A percentile compares a stretch with the other conserved stretches of the same genome.
phyloP scores from a whole-genome alignment of 2,329 filamentous ascomycete genomes.

The Xylaria sp. region DNA sequence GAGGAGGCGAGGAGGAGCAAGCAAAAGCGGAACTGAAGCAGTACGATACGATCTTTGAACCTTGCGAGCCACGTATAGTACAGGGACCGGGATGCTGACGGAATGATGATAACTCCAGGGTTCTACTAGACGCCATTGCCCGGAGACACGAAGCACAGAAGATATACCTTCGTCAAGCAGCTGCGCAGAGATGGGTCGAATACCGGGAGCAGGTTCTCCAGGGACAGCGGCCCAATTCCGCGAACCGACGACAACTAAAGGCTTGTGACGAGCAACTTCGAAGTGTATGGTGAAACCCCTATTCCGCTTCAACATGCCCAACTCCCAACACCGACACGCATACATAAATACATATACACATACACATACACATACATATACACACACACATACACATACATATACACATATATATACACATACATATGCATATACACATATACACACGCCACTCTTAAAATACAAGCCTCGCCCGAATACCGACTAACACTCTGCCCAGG shows the following conservation, averaged over 20 bases:
- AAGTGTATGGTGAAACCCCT: slow-evolving; percentile 50
- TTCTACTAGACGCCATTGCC: slow-evolving; percentile 64
- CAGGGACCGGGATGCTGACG: slow-evolving; percentile 24
- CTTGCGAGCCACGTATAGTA: neutral
- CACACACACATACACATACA: no score
- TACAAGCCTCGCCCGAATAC: neutral
- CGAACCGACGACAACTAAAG: slow-evolving; percentile 55
- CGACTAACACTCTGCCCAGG: slow-evolving; percentile 45
- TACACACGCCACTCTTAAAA: neutral
- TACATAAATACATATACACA: no score
- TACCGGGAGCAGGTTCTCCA: slow-evolving; percentile 59
- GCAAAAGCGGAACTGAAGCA: slow-evolving; percentile 67
- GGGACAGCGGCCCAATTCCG: slow-evolving; percentile 54
- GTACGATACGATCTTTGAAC: slow-evolving; percentile 47
- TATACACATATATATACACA: no score
- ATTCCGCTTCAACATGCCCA: slow-evolving; percentile 5
- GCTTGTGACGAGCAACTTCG: slow-evolving; percentile 63
- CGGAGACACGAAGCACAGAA: slow-evolving; percentile 69
- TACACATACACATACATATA: no score
- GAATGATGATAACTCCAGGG: slow-evolving; percentile 46
- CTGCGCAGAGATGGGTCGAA: slow-evolving; percentile 65
- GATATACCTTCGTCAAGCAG: slow-evolving; percentile 66
- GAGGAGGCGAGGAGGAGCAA: slow-evolving; percentile 64
- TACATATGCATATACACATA: no score
- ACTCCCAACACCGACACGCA: no score